phyloP scores from a whole-genome alignment of 2,329 filamentous ascomycete species.

The Epichloe brachyelytri region DNA sequence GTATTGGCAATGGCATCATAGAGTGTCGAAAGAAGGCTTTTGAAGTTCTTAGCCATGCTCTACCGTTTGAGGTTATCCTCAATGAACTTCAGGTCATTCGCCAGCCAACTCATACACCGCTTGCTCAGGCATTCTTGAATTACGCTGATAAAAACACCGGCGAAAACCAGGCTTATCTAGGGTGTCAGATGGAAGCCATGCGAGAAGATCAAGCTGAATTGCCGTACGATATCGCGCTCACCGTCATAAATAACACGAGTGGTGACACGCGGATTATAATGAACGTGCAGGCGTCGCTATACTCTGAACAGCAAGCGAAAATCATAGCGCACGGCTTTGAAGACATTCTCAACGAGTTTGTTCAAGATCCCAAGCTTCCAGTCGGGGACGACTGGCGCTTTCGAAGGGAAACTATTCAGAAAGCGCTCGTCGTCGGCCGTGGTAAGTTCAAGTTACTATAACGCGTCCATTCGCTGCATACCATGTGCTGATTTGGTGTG shows the following conservation, averaged over 20 bases:
- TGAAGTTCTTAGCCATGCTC: conserved; percentile 16
- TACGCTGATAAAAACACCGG: conserved; percentile 11
- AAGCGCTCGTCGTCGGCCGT: not conserved
- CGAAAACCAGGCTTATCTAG: not conserved
- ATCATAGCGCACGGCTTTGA: not conserved
- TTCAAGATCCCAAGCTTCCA: not conserved
- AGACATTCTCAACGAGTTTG: not conserved
- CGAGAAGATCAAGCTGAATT: not conserved
- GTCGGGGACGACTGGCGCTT: not conserved
- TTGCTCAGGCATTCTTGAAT: conserved; percentile 35
- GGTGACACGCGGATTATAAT: not conserved
- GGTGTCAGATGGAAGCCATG: not conserved
- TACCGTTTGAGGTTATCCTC: conserved; percentile 34
- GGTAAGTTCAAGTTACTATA: not conserved
- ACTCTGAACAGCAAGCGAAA: not conserved
- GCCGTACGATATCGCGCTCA: not conserved
- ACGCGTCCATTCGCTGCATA: too few relatives aligned
- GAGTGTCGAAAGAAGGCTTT: conserved; percentile 13
- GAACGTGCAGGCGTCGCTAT: not conserved
- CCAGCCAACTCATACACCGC: conserved; percentile 23
- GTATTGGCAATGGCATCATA: conserved; percentile 11
- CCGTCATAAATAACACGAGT: not conserved
- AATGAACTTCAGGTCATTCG: conserved; percentile 27
- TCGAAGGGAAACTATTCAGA: too few relatives aligned
- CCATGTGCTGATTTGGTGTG: not conserved